These are phyloP conservation scores for Debaryomycetaceae sp. DNA, from an alignment of 1,139 yeast species.

Conservation along the genomic window DNA sequence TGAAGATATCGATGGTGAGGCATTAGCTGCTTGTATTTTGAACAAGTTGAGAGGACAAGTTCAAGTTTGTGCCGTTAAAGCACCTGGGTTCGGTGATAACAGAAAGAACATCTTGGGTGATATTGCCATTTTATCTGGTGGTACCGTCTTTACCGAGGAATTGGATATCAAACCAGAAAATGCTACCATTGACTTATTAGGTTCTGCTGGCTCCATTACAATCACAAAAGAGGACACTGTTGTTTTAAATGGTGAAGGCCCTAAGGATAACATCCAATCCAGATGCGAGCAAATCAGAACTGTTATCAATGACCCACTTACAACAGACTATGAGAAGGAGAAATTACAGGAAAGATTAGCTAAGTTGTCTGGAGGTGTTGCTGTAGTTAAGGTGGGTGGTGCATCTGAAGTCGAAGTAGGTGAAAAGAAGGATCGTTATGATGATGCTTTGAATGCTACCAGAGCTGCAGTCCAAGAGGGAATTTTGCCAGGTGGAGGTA, in stretches of 20 bases:
- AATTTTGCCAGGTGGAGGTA: conserved; percentile 99
- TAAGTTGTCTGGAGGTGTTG: conserved; percentile 98
- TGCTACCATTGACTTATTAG: conserved; percentile 87
- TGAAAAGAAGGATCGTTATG: conserved; percentile 99
- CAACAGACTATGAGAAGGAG: conserved; percentile 95
- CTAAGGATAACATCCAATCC: conserved; percentile 79
- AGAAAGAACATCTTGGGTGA: conserved; percentile 97
- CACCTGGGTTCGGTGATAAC: conserved; percentile 99
- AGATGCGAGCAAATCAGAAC: conserved; percentile 97
- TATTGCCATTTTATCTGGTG: conserved; percentile 94
- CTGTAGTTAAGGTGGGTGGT: conserved; percentile 98
- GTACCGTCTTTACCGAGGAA: conserved; percentile 98
- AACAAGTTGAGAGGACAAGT: conserved; percentile 99
- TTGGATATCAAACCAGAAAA: conserved; percentile 96
- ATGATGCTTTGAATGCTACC: conserved; percentile 97
- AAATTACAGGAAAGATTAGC: conserved; percentile 98
- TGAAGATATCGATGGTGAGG: conserved; percentile 98
- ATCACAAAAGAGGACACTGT: conserved; percentile 98
- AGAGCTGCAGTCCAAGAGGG: conserved; percentile 99
- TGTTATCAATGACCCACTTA: conserved; percentile 64
- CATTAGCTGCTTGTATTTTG: conserved; percentile 96
- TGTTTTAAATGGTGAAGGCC: conserved; percentile 91
- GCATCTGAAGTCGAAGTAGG: conserved; percentile 98
- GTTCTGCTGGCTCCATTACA: conserved; percentile 90
- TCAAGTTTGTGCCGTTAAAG: conserved; percentile 97